phyloP scores from a whole-genome alignment of 106 monocot species.

The Dioscorea zingiberensis region DNA sequence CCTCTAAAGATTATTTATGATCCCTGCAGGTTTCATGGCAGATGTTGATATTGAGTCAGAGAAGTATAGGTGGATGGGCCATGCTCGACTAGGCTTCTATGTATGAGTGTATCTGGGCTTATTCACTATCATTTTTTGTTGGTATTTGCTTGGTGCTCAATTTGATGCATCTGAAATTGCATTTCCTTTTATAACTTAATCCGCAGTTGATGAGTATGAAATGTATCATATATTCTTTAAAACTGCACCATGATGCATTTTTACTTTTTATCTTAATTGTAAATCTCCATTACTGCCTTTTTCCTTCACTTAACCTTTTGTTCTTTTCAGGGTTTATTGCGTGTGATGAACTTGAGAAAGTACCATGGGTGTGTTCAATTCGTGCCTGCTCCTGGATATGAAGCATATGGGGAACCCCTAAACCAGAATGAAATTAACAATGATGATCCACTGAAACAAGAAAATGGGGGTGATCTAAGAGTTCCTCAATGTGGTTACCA shows the following conservation, averaged over 20 bases:
- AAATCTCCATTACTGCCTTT: too few relatives aligned
- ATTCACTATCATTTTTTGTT: too few relatives aligned
- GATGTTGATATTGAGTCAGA: constrained; percentile 90
- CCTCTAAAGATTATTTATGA: too few relatives aligned
- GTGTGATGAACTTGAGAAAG: constrained; percentile 54
- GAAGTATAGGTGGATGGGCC: constrained; percentile 89
- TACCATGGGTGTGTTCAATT: constrained; percentile 48
- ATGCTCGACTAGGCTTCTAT: constrained; percentile 67
- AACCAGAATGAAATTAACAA: constrained; percentile 3
- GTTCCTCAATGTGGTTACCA: constrained; percentile 28
- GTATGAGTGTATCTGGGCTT: constrained; percentile 21
- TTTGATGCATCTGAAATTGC: too few relatives aligned
- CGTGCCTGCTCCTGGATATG: constrained; percentile 75
- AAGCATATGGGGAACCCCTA: constrained; percentile 42
- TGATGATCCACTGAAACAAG: neutral
- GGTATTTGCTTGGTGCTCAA: too few relatives aligned
- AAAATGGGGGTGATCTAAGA: neutral
- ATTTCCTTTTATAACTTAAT: too few relatives aligned
- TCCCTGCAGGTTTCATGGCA: constrained; percentile 58
- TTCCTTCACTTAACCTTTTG: neutral
- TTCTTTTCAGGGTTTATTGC: constrained; percentile 36
- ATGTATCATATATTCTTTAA: too few relatives aligned
- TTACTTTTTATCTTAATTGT: too few relatives aligned
- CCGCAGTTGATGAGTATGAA: too few relatives aligned
- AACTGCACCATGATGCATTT: too few relatives aligned